Conservation (phyloP, 176 grass and related monocot genomes). For the Coix lacrymajobi region DNA sequence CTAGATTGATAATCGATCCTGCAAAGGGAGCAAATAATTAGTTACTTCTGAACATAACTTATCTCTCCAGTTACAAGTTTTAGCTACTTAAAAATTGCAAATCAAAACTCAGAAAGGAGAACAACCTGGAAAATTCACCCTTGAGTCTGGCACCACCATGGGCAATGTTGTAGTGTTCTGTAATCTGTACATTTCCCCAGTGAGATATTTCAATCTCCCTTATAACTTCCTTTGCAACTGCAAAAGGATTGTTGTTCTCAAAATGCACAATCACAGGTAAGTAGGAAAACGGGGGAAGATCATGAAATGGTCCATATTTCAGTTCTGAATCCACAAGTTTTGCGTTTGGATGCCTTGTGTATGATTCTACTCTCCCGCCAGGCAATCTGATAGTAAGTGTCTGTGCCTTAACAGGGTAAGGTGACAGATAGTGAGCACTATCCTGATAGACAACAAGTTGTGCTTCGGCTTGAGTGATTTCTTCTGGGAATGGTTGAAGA, state of each 20-base stretch:
- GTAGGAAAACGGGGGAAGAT: slow-evolving; percentile 72
- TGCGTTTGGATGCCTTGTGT: slow-evolving; percentile 72
- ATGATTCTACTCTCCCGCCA: slow-evolving; percentile 84
- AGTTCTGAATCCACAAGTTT: slow-evolving; percentile 76
- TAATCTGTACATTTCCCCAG: slow-evolving; percentile 92
- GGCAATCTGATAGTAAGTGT: slow-evolving; percentile 84
- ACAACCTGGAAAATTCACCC: slow-evolving; percentile 93
- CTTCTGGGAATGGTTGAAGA: slow-evolving; percentile 90
- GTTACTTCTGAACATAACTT: neutral
- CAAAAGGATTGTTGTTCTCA: slow-evolving; percentile 97
- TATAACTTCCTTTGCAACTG: slow-evolving; percentile 77
- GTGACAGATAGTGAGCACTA: slow-evolving; percentile 71
- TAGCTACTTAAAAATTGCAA: neutral
- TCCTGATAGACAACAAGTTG: slow-evolving; percentile 96
- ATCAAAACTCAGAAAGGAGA: slow-evolving; percentile 13
- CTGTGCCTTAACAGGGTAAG: slow-evolving; percentile 81
- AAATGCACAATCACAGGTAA: slow-evolving; percentile 72
- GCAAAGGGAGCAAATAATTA: slow-evolving; percentile 28
- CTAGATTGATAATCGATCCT: slow-evolving; percentile 94
- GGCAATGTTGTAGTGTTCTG: slow-evolving; percentile 80
- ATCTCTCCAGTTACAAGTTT: neutral
- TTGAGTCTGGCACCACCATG: slow-evolving; percentile 89
- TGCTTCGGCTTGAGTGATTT: slow-evolving; percentile 88
- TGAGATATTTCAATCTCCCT: slow-evolving; percentile 97
- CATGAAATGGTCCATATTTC: slow-evolving; percentile 81